Percentiles rank a stretch among this genome's conserved stretches.
These are phyloP conservation scores for Scortechinia acanthostroma DNA, from an alignment of 2,329 filamentous ascomycete species.

Conservation along the genomic window DNA sequence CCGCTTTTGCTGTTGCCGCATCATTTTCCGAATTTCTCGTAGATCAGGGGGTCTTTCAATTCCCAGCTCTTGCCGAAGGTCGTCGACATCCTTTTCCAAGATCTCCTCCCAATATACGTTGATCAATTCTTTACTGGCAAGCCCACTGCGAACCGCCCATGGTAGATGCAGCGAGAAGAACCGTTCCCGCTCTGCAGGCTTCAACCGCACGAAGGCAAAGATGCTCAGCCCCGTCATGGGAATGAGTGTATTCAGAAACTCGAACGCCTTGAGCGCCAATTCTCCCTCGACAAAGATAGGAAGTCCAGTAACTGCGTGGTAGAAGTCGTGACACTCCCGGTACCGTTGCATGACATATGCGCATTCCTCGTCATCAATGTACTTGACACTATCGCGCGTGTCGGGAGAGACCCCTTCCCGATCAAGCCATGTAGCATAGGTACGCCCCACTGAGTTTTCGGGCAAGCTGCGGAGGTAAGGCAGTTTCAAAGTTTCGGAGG, in stretches of 20 bases:
- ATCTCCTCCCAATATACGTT: slow-evolving; percentile 98
- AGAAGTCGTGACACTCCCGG: slow-evolving; percentile 95
- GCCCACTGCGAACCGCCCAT: slow-evolving; percentile 82
- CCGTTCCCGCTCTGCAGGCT: slow-evolving; percentile 68
- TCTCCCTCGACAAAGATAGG: slow-evolving; percentile 92
- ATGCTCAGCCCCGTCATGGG: slow-evolving; percentile 91
- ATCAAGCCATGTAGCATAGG: slow-evolving; percentile 87
- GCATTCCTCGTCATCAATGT: slow-evolving; percentile 90
- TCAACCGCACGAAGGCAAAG: slow-evolving; percentile 78
- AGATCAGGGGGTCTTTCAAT: slow-evolving; percentile 87
- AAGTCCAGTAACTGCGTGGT: slow-evolving; percentile 85
- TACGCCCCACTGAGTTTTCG: slow-evolving; percentile 67
- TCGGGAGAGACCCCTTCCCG: slow-evolving; percentile 88
- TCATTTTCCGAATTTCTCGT: slow-evolving; percentile 65
- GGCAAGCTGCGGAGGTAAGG: slow-evolving; percentile 67
- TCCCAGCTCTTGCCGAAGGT: slow-evolving; percentile 66
- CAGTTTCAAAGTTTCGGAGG: slow-evolving; percentile 63
- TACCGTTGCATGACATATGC: slow-evolving; percentile 99
- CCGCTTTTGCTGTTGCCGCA: slow-evolving; percentile 62
- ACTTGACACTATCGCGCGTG: slow-evolving; percentile 73
- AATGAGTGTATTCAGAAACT: slow-evolving; percentile 87
- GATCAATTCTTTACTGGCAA: slow-evolving; percentile 72
- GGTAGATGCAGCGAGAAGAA: slow-evolving; percentile 76
- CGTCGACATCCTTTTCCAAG: slow-evolving; percentile 74
- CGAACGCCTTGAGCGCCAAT: slow-evolving; percentile 93